phyloP scores from a whole-genome alignment of 495 filamentous ascomycete genomes.

The Penicillium silybi region DNA sequence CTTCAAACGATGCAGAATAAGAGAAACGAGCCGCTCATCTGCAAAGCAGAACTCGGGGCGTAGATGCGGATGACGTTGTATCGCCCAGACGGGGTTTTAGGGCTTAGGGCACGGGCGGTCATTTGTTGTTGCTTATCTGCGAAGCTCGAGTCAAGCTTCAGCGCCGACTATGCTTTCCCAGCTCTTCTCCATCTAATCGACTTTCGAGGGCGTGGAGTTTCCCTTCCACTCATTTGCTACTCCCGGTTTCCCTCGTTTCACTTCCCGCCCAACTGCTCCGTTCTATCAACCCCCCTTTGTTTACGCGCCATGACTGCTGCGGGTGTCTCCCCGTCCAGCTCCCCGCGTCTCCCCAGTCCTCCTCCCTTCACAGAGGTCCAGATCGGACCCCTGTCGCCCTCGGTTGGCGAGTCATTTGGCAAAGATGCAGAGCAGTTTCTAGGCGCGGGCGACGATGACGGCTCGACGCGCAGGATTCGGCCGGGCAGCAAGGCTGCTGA shows the following conservation, averaged over 20 bases:
- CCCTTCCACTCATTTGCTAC: conserved; percentile 21
- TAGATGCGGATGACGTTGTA: conserved; percentile 44
- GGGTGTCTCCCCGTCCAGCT: conserved; percentile 68
- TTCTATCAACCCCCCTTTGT: not conserved
- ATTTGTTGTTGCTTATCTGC: conserved; percentile 24
- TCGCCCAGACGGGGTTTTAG: conserved; percentile 31
- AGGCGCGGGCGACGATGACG: conserved; percentile 52
- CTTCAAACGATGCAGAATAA: not conserved
- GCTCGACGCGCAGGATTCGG: conserved; percentile 77
- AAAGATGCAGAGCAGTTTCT: conserved; percentile 33
- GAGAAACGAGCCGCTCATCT: not conserved
- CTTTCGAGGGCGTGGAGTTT: conserved; percentile 12
- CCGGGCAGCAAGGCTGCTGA: conserved; percentile 86
- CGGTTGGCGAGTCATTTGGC: conserved; percentile 50
- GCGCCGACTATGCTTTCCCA: conserved; percentile 13
- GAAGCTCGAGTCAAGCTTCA: conserved; percentile 5
- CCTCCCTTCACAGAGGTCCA: conserved; percentile 89
- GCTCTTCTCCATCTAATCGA: conserved; percentile 12
- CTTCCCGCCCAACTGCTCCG: conserved; percentile 12
- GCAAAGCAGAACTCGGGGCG: conserved; percentile 4
- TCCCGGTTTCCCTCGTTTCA: conserved; percentile 17
- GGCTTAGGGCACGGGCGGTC: conserved; percentile 40
- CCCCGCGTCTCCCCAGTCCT: conserved; percentile 82
- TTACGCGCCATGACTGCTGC: conserved; percentile 43
- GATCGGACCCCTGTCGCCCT: conserved; percentile 78